These are phyloP conservation scores for Papiliotrema laurentii DNA, from an alignment of 1,284 basidiomycete species.

Conservation along the genomic window DNA sequence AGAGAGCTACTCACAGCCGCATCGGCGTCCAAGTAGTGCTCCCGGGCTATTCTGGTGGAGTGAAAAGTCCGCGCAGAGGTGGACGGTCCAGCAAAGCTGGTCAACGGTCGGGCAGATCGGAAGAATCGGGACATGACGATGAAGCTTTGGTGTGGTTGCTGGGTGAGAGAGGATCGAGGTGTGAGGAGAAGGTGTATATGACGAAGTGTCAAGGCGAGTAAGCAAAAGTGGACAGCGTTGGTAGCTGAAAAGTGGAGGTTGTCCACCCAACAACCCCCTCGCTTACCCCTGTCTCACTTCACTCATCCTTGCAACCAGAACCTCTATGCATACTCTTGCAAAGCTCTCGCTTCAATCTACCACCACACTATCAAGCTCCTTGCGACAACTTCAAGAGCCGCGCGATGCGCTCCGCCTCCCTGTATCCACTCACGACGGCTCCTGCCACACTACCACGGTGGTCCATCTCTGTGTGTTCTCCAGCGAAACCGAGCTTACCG, in stretches of 20 bases:
- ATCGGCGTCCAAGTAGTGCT: slow-evolving; percentile 30
- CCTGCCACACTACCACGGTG: slow-evolving; percentile 51
- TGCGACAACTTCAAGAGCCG: slow-evolving; percentile 21
- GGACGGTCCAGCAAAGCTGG: slow-evolving; percentile 31
- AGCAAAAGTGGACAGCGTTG: too few species aligned
- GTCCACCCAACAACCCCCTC: not conserved
- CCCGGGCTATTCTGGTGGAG: slow-evolving; percentile 18
- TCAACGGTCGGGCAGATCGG: slow-evolving; percentile 49
- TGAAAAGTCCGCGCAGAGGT: slow-evolving; percentile 3
- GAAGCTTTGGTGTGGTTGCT: not conserved
- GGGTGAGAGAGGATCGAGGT: not conserved
- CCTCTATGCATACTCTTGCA: not conserved
- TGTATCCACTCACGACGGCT: slow-evolving; percentile 48
- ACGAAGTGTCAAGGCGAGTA: too few species aligned
- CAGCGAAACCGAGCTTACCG: slow-evolving; percentile 52
- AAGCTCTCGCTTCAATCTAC: not conserved
- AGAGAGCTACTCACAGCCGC: slow-evolving; percentile 15
- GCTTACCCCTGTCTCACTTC: not conserved
- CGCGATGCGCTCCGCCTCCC: slow-evolving; percentile 47
- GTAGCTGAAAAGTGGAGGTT: not conserved
- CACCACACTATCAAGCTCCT: not conserved
- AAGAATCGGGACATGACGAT: not conserved
- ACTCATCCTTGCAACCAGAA: not conserved
- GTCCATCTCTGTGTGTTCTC: slow-evolving; percentile 54
- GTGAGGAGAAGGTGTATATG: too few species aligned